Evolutionary conservation across 2,329 filamentous ascomycete species (phyloP).

Genomic region (Dactylellina leptospora): DNA sequence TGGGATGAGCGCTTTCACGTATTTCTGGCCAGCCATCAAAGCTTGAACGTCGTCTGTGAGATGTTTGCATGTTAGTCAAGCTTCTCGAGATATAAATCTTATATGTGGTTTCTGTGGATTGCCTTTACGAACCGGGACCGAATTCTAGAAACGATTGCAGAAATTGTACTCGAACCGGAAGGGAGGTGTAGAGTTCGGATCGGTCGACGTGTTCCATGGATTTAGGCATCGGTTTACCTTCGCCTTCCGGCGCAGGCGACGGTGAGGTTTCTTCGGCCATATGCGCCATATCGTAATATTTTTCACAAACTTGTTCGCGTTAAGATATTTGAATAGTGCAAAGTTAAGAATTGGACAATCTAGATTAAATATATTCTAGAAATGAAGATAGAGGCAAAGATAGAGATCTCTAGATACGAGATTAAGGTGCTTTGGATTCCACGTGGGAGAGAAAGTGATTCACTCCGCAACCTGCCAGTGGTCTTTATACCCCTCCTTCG

Average conservation of each 20-base stretch:
- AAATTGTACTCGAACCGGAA: constrained; percentile 75
- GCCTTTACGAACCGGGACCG: constrained; percentile 68
- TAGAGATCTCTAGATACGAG: background rate
- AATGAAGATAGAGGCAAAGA: background rate
- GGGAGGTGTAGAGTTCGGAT: constrained; percentile 74
- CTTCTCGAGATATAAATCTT: background rate
- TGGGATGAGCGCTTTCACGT: constrained; percentile 82
- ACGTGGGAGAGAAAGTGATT: constrained; percentile 20
- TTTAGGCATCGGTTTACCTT: constrained; percentile 24
- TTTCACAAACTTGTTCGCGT: background rate
- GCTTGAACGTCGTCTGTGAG: constrained; percentile 74
- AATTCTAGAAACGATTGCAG: constrained; percentile 81
- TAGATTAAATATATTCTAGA: constrained; percentile 7
- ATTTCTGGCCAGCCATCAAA: constrained; percentile 74
- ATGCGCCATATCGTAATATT: constrained; percentile 16
- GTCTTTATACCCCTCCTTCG: constrained; percentile 23
- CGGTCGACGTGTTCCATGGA: constrained; percentile 71
- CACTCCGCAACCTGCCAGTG: constrained; percentile 8
- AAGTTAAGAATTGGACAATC: background rate
- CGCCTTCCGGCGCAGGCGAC: constrained; percentile 13
- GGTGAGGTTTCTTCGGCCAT: constrained; percentile 33
- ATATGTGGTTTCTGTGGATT: background rate
- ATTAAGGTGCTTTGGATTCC: background rate
- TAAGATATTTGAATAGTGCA: background rate
- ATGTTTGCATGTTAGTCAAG: constrained; percentile 44